These are phyloP conservation scores for Cylindrotheca fusiformis DNA, from an alignment of 108 stramenopile genomes.

Conservation along the genomic window DNA sequence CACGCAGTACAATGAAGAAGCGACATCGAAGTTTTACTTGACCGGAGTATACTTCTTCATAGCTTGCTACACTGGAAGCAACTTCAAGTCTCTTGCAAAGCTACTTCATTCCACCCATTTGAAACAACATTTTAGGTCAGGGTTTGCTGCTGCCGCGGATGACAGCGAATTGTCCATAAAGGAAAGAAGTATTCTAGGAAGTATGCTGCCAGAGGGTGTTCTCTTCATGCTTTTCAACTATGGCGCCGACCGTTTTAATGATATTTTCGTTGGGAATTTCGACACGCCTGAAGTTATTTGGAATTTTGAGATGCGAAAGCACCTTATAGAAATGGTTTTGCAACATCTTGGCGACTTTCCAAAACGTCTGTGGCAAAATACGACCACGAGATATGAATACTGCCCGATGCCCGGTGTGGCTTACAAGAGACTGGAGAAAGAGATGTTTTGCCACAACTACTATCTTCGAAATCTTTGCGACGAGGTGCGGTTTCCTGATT, in stretches of 20 bases:
- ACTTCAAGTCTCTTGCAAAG: constrained; percentile 49
- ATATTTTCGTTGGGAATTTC: constrained; percentile 59
- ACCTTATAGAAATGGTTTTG: constrained; percentile 69
- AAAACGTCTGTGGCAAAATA: constrained; percentile 66
- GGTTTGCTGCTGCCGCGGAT: constrained; percentile 65
- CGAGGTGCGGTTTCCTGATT: constrained; percentile 70
- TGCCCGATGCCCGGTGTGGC: constrained; percentile 70
- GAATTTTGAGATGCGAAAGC: constrained; percentile 71
- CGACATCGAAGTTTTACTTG: constrained; percentile 69
- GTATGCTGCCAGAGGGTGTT: constrained; percentile 69
- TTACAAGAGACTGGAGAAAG: constrained; percentile 68
- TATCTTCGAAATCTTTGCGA: constrained; percentile 78
- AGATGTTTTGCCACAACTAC: constrained; percentile 81
- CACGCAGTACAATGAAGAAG: constrained; percentile 62
- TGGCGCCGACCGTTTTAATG: constrained; percentile 60
- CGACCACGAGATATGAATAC: constrained; percentile 69
- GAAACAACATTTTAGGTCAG: constrained; percentile 63
- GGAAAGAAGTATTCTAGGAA: constrained; percentile 64
- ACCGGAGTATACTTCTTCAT: constrained; percentile 78
- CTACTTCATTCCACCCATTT: constrained; percentile 63
- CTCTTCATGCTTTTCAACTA: constrained; percentile 68
- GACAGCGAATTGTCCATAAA: constrained; percentile 44
- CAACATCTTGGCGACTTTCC: constrained; percentile 87
- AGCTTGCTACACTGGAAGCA: constrained; percentile 60
- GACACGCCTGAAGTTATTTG: constrained; percentile 88